A percentile compares a stretch with the other conserved stretches of the same genome.
Conservation (phyloP, 2,329 filamentous ascomycete genomes). For the Colletotrichum aenigma region DNA sequence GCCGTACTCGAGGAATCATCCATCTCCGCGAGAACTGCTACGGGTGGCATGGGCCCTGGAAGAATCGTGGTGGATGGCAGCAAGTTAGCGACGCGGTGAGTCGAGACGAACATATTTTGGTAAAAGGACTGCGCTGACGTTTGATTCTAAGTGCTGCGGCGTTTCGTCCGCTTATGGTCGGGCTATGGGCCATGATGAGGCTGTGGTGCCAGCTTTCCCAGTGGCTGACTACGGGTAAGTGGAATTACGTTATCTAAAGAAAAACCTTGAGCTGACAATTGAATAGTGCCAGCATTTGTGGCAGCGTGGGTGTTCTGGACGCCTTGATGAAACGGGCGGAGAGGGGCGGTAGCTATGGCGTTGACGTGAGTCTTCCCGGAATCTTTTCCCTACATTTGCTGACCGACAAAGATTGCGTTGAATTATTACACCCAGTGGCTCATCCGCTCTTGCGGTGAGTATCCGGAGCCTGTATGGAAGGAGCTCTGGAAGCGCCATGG, state of each 20-base stretch:
- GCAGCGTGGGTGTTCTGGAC: slow-evolving; percentile 42
- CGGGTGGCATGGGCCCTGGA: slow-evolving; percentile 53
- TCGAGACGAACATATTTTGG: neutral
- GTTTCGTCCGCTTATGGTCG: slow-evolving; percentile 49
- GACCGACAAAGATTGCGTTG: slow-evolving; percentile 28
- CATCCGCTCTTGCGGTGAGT: slow-evolving; percentile 38
- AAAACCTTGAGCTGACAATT: neutral
- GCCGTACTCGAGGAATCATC: slow-evolving; percentile 35
- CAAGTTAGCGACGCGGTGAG: slow-evolving; percentile 52
- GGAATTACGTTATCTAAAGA: neutral
- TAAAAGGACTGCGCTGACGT: neutral
- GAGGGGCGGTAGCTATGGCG: slow-evolving; percentile 25
- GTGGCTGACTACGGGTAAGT: slow-evolving; percentile 32
- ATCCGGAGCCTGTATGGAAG: slow-evolving; percentile 30
- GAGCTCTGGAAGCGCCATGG: slow-evolving; percentile 54
- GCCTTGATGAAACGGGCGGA: slow-evolving; percentile 42
- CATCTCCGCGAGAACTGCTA: slow-evolving; percentile 58
- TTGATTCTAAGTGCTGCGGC: slow-evolving; percentile 35
- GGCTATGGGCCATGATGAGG: slow-evolving; percentile 39
- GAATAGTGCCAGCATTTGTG: slow-evolving; percentile 43
- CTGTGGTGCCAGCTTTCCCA: slow-evolving; percentile 32
- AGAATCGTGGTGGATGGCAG: slow-evolving; percentile 54
- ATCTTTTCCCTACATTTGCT: slow-evolving; percentile 21
- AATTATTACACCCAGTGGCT: slow-evolving; percentile 50
- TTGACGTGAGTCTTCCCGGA: slow-evolving; percentile 19